These are phyloP conservation scores for Pichia deserticola DNA, from an alignment of 805 yeast genomes.

Conservation along the genomic window DNA sequence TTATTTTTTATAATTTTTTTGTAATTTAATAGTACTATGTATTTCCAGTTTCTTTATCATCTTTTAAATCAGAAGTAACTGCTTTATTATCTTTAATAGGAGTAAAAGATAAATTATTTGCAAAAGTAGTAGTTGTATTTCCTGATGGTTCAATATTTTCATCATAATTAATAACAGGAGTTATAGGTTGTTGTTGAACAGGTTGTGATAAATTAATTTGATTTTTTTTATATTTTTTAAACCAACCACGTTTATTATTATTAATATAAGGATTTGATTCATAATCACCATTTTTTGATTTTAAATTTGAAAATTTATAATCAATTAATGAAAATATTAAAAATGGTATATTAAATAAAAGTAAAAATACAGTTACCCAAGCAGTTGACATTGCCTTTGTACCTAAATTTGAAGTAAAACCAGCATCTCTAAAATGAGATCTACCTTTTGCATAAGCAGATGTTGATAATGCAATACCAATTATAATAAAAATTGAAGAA, in stretches of 20 bases:
- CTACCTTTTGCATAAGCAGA: constrained; percentile 51
- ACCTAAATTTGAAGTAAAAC: constrained; percentile 39
- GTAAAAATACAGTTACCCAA: constrained; percentile 45
- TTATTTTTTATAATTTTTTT: too few relatives aligned
- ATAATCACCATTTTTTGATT: too few relatives aligned
- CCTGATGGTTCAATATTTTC: neutral
- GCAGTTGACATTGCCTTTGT: constrained; percentile 48
- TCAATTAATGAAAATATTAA: neutral
- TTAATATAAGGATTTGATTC: neutral
- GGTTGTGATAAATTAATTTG: too few relatives aligned
- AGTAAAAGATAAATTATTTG: constrained; percentile 1
- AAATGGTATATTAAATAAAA: constrained; percentile 11
- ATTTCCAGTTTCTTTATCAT: neutral
- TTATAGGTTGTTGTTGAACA: too few relatives aligned
- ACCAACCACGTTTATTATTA: constrained; percentile 6
- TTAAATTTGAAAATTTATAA: too few relatives aligned
- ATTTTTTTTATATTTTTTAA: neutral
- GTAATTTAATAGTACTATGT: neutral
- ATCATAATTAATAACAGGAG: too few relatives aligned
- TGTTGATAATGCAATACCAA: constrained; percentile 44
- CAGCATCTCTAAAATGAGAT: constrained; percentile 37
- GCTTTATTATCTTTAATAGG: constrained; percentile 4
- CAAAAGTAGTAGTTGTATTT: neutral
- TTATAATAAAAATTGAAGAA: constrained; percentile 38
- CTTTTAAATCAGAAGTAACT: neutral